Base-by-base conservation (phyloP, 1,284 basidiomycete genomes). In the Cutaneotrichosporon arboriforme region DNA sequence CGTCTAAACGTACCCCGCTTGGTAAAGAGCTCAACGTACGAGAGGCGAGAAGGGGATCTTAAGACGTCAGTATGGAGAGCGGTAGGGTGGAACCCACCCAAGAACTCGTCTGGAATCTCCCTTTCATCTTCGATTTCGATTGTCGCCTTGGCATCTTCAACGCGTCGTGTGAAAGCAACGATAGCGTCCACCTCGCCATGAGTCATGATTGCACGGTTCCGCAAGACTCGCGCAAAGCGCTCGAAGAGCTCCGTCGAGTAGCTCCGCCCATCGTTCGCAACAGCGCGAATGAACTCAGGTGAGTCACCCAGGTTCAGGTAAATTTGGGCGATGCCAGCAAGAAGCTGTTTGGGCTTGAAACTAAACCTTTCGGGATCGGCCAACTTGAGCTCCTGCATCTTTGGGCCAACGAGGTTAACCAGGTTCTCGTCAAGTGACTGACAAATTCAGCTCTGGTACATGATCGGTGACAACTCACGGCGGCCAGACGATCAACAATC, bases 61-160 rank as follows among this genome's bases (percentile, higher is more conserved):
- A 49, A 20, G 38, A 21, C 14, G 47, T 57, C 26, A 57, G 55
- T 7, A 33, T 26, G 22, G 15, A 21, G 14, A 44, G 26, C 5
- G 5, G 26, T n/a, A 31, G 7, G 10, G 5, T 45, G 37, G 48
- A 41, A 69, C 83, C 48, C 61, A 90, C 90, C 91, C 51, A 93
- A 74, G 80, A 87, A 98, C 69, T 98, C 94, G 54, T 99, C 96
- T 0, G 96, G 96, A 42, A 96, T 78, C 34, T 98, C 94, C 35
- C 90, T 88, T 50, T 98, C 94, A 67, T 97, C 96, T 55, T 79
- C 80, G 13, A 85, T 88, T 60, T 90, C 86, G 54, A 92, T 79
- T 33, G 80, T 81, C 14, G 80, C 80, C 70, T 85, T 88, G 53
- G 84, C 83, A 64, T 85, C 85, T 72, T 98, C 96, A 1, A 97